A percentile compares a stretch with the other conserved stretches of the same genome.
These are phyloP conservation scores for Biscutella laevigata DNA, from an alignment of 441 rosid species.

Conservation along the genomic window DNA sequence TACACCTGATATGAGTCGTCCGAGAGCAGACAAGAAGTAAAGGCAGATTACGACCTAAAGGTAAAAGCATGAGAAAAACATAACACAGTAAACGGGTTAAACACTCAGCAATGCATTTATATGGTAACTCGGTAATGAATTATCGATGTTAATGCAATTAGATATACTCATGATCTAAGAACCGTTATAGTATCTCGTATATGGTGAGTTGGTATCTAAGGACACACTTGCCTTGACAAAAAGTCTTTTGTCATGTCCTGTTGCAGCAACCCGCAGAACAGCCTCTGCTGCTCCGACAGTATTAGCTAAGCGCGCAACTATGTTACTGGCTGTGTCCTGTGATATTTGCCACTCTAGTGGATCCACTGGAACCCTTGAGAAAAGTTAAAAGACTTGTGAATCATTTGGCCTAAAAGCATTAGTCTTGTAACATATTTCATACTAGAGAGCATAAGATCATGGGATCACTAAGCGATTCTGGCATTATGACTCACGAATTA, in stretches of 20 bases:
- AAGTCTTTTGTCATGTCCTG: conserved; percentile 83
- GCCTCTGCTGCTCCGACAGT: conserved; percentile 85
- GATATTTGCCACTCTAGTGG: conserved; percentile 94
- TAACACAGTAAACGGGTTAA: neutral
- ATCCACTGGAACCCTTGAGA: conserved; percentile 71
- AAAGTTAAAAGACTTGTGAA: neutral
- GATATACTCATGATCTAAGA: neutral
- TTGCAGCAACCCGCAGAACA: conserved; percentile 83
- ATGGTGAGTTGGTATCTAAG: neutral
- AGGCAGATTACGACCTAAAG: conserved; percentile 75
- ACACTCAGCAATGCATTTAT: conserved; percentile 1
- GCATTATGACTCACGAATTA: neutral
- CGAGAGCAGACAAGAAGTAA: conserved; percentile 59
- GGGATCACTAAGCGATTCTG: neutral
- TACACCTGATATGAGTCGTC: conserved; percentile 73
- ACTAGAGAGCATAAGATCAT: neutral
- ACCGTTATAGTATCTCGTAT: neutral
- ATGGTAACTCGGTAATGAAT: neutral
- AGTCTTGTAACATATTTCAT: neutral
- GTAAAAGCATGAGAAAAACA: conserved; percentile 5
- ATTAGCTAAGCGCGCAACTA: conserved; percentile 71
- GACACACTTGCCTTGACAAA: conserved; percentile 48
- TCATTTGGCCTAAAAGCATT: neutral
- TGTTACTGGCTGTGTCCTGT: conserved; percentile 64
- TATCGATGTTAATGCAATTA: conserved; percentile 7